Base-by-base conservation (phyloP, 768 basidiomycete species). In the Lentinula edodes region DNA sequence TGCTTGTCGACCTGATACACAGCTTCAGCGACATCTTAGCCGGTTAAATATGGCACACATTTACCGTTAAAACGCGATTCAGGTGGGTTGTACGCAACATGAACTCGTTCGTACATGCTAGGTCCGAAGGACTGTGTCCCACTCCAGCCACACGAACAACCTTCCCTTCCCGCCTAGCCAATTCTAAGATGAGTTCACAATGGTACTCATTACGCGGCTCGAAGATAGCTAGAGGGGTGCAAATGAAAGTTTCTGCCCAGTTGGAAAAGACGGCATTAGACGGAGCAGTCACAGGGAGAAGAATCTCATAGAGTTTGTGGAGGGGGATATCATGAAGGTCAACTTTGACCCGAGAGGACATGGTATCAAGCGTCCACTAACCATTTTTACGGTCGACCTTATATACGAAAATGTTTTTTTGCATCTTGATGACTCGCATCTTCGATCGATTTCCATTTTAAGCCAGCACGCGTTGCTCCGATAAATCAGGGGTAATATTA, bases 91-190 rank as follows among this genome's bases (percentile, higher is more conserved):
- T 91, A 58, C 89, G 81, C 61, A 98, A 74, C 86, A 98, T 90
- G 75, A 84, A 95, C 10, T 87, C 92, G 56, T 77, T 82, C 0
- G 95, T 97, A 74, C 94, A 98, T 0, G 93, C 91, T 54, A 98
- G 80, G 75, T 99, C 96, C 69, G 88, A 91, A 23, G 96, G 96
- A 61, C 90, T 91, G 75, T 98, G 95, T 2, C 95, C 96, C 15
- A 93, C 86, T 12, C 94, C 97, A 12, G 87, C 89, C 0, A 91
- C 90, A 60, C 94, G 85, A 38, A 98, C 79, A 20, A 82, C 78
- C 69, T 83, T 85, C 15, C 81, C 76, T 69, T 94, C 85, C 46
- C 89, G 78, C 16, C 87, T 78, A 0, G 95, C 94, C 28, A 94
- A 85, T 68, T 92, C 91, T 32, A 98, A 78, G 51, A 95, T 79